Base-by-base conservation (phyloP, 1,139 yeast genomes). In the Yamadazyma conglobata region DNA sequence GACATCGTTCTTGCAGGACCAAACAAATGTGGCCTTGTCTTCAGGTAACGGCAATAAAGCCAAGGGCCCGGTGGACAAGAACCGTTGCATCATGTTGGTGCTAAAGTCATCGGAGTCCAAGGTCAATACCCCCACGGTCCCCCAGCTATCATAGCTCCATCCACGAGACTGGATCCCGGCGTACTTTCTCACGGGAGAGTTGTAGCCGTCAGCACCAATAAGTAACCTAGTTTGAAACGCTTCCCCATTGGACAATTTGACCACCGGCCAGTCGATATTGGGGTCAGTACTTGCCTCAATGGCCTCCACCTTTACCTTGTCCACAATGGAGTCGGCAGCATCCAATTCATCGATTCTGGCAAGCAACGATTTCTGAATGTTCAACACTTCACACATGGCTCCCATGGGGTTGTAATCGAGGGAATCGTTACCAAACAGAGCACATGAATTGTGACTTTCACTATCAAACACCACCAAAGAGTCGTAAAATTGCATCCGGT, bases 171-270 rank as follows among this genome's bases (percentile, higher is more conserved):
- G 79, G 34, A 93, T 87, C 2, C 76, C 78, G 0, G 96, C 83
- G 51, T 74, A 89, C 41, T 74, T 69, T 27, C 97, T 72, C 3
- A 85, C 98, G 0, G 96, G 96, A 0, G 97, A 88, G 56, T 89
- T 87, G 53, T 79, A 87, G 0, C 99, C 99, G 54, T 91, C 98
- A 13, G 96, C 95, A 7, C 99, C 99, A 10, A 89, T 77, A 21
- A 91, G 65, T 15, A 91, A 64, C 37, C 96, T 66, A 0, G 96
- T 73, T 46, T 75, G 75, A 29, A 82, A 62, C 10, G 52, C 45
- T 10, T 73, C 71, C 2, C 96, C 96, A 39, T 76, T 73, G 14
- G 77, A 76, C 13, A 91, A 64, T 15, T 73, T 68, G 3, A 91
- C 78, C 5, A 79, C 54, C 1, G 97, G 97, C 95, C 96, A 87